These are phyloP conservation scores for Saitozyma podzolica DNA, from an alignment of 768 basidiomycete genomes.

Conservation along the genomic window DNA sequence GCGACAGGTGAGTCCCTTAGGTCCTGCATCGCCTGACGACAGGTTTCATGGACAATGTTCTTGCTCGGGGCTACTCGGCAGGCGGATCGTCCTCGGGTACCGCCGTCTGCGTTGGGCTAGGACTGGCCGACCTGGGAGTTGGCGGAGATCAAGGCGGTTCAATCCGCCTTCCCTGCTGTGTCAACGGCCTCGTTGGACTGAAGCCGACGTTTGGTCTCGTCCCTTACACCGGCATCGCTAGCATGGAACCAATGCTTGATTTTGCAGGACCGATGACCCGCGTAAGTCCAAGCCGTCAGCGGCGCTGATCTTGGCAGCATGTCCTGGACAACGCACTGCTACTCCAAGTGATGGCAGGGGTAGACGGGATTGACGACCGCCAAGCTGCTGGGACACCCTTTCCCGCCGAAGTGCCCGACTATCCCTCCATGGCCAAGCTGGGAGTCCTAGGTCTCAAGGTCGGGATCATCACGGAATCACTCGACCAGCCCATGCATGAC, in stretches of 20 bases:
- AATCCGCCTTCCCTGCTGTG: slow-evolving; percentile 54
- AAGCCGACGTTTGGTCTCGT: slow-evolving; percentile 57
- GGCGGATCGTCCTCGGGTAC: slow-evolving; percentile 58
- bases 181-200: slow-evolving; percentile 57
- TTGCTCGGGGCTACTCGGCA: slow-evolving; percentile 54
- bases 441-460: slow-evolving; percentile 54
- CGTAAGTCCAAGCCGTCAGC: slow-evolving; percentile 23
- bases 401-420: slow-evolving; percentile 53
- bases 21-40: background rate
- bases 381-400: slow-evolving; percentile 51
- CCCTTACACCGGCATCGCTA: slow-evolving; percentile 56
- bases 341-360: slow-evolving; percentile 57
- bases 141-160: slow-evolving; percentile 59
- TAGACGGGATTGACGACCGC: slow-evolving; percentile 58
- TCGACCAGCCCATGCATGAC: slow-evolving; percentile 53
- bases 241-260: slow-evolving; percentile 26
- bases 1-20: slow-evolving; percentile 19
- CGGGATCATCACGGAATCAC: slow-evolving; percentile 55
- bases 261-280: slow-evolving; percentile 50
- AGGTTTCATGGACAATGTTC: slow-evolving; percentile 55
- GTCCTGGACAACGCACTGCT: slow-evolving; percentile 57
- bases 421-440: slow-evolving; percentile 31
- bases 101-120: slow-evolving; percentile 54
- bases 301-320: slow-evolving; percentile 18
- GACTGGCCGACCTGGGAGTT: slow-evolving; percentile 56